Evolutionary conservation across 352 stramenopile species (phyloP), one percentile per base, ranked within the genome.

Genomic region (Detonula confervacea): DNA sequence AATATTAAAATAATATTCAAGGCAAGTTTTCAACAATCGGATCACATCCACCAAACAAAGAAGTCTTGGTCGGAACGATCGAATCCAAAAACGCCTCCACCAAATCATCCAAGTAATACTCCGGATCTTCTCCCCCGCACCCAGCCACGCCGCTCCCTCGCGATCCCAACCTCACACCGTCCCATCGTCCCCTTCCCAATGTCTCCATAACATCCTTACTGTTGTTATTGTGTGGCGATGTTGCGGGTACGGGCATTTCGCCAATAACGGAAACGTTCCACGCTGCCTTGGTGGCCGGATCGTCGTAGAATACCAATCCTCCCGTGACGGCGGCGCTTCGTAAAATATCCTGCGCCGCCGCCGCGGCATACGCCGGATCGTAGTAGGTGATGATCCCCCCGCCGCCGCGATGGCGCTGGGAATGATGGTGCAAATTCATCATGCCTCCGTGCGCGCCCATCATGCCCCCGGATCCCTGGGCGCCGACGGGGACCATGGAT

Each of bases 21-120:
- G 85, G 74, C 33, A 91, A 69, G 67, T 87, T 91, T 57, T 92
- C 87, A 47, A 92, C 84, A 62, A 92, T 91, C 0, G 84, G 79
- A 22, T 64, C 37, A 29, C 74, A 84, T 24, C 77, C 71, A n/a
- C 78, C 69, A 84, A 92, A 91, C 20, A 91, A 54, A 25, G 77
- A 75, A 65, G 84, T 82, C 59, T 90, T 91, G 7, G 77, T 82
- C 6, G 84, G 84, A n/a, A 91, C 64, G 20, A 84, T 77, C 2
- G 47, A 77, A 16, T 89, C 84, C 47, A 91, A 73, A 35, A 90
- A 81, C 8, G 82, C 74, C 65, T 91, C 87, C 9, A 84, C 87
- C 18, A 89, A 56, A 73, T 87, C 78, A 71, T 92, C 87, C 69
- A 92, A 83, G 56, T 85, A 89, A 62, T 77, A 73, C 27, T 83